Evolutionary conservation across 192 early-diverging fungal genomes (phyloP), one percentile per base, ranked within the genome.

Genomic region (Coemansia aciculifera): DNA sequence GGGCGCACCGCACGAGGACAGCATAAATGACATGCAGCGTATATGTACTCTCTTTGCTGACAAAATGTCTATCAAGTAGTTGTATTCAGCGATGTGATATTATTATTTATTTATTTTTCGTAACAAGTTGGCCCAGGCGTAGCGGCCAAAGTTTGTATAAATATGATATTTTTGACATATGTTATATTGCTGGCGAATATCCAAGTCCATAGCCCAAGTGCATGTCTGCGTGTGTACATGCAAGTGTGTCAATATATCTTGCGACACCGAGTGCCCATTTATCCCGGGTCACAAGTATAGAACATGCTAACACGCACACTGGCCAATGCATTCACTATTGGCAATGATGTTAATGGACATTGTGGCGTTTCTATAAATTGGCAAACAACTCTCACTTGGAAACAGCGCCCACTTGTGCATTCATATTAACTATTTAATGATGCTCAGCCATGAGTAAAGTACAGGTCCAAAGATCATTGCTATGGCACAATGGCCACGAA

Each of bases 21-120:
- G 72, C 39, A 63, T 78, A 23, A 65, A 64, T 11, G 81, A 83
- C 19, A 83, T 78, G 81, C 81, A 77, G 66, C 72, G 65, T n/a
- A 78, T 83, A 29, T 83, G 75, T n/a, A 32, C 42, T 1, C 29
- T 82, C n/a, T 77, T 82, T 56, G 76, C 71, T 15, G 62, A 67
- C 39, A 65, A 54, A n/a, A 42, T 68, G 40, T 49, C 57, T 3
- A 31, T 29, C 24, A 46, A 23, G 8, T 39, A 67, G 15, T 29
- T 12, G 12, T 54, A 36, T 5, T 7, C 34, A 7, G 24, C 24
- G 24, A 27, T 27, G 24, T 21, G 10, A 24, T 51, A 23, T 51
- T 23, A 19, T 48, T 48, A 17, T 46, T 48, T 19, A n/a, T 3
- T 19, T 24, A 19, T 7, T 48, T 21, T 17, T 48, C 17, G 7